Evolutionary conservation across 306 rosid genomes (phyloP), one percentile per base, ranked within the genome.

Genomic region (Lathyrus aphaca): DNA sequence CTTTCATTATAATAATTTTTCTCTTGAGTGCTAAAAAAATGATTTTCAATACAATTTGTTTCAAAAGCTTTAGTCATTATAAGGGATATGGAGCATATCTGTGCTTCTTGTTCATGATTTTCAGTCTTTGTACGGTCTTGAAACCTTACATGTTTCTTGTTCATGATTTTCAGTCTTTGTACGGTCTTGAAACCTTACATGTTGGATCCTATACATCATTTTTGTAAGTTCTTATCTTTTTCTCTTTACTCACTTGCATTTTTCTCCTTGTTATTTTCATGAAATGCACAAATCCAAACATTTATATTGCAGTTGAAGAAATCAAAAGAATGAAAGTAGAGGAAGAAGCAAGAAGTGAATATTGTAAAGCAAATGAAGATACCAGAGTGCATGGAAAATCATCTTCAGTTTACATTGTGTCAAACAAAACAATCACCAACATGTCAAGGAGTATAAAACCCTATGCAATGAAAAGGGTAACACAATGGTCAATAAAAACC

Each of bases 11-110:
- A 42, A 42, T 12, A 42, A 6, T 11, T 42, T 42, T 42, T 42
- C 12, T 4, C 6, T 44, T 67, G 50, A 56, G 54, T 67, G 45
- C 70, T 25, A 5, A 50, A 53, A 58, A 79, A 63, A 81, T 71
- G 84, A 70, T 74, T 83, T 89, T 89, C 35, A 56, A 89, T 71
- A 68, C 87, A 14, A 74, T 89, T 64, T 71, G 89, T 38, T 72
- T 89, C 35, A 86, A 87, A 81, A 89, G 96, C 86, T 92, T 92
- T 64, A 84, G 88, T 61, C 70, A 73, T 79, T 82, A 78, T 57
- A 92, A 89, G 27, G 81, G 86, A 74, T 86, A 82, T 83, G 95
- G 89, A 80, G 98, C 95, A 30, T 74, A 86, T 74, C 11, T 86
- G 57, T 82, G 83, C 62, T 82, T 81, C 87, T 82, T 86, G 57